Base-by-base conservation (phyloP, 805 yeast genomes). In the Wickerhamomyces strasburgensis region DNA sequence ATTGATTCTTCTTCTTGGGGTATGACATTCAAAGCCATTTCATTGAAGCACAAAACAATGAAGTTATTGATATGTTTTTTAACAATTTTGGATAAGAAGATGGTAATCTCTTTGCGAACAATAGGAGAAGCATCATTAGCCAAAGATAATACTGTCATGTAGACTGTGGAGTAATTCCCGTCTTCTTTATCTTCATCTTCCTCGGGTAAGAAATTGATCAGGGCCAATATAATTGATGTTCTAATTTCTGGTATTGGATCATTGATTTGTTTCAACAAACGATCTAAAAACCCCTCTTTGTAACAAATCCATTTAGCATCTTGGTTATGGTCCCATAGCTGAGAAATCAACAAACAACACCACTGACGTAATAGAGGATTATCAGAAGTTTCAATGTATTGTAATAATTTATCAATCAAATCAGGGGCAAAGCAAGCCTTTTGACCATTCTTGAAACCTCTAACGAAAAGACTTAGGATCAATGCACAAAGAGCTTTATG, bases 161-260 rank as follows among this genome's bases (percentile, higher is more conserved):
- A 85, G 26, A 88, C 64, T 37, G 73, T 73, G 15, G 82, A 65
- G 49, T 87, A 95, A 47, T 80, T 85, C 40, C 75, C 52, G 11
- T 77, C 49, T 70, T 76, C 40, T 13, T 66, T 74, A 2, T 67
- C 74, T 0, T 60, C 68, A 14, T 53, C 55, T 5, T 57, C 56
- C 24, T 68, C 76, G 4, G 80, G 75, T 25, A 84, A 59, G 52
- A 80, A 86, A 27, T 79, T 74, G 4, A 87, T 75, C 33, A 90
- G 63, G 0, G 95, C 84, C 24, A 78, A 64, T 10, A 93, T 63
- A 4, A 86, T 75, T 0, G 97, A 85, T 0, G 96, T 83, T 38
- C 98, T 68, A 1, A 93, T 95, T 58, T 93, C 98, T 0, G 98
- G 96, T 32, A 90, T 87, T 0, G 97, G 96, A 55, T 93, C 98